A percentile compares a stretch with the other conserved stretches of the same genome.
phyloP scores from a whole-genome alignment of 257 asterid genomes.

The Nicotiana obtusifolia region DNA sequence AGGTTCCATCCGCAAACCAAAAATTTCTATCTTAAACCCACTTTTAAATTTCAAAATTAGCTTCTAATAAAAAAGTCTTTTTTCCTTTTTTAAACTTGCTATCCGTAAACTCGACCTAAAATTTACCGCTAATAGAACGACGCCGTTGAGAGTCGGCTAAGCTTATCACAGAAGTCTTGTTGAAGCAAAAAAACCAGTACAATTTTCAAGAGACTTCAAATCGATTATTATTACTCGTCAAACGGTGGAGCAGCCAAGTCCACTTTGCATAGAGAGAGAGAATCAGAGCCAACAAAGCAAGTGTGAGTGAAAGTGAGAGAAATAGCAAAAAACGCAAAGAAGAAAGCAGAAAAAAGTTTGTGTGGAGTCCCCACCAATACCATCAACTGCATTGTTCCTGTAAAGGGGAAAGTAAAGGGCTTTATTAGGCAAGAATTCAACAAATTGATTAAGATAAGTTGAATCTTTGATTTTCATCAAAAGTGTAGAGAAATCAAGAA shows the following conservation, averaged over 20 bases:
- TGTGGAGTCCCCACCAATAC: slow-evolving; percentile 37
- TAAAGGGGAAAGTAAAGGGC: neutral
- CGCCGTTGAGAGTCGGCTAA: neutral
- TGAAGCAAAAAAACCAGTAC: neutral
- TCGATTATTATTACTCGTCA: neutral
- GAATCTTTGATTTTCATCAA: neutral
- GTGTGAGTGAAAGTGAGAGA: neutral
- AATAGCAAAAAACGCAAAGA: neutral
- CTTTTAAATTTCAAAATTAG: slow-evolving; percentile 8
- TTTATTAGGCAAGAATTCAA: neutral
- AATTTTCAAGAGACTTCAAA: neutral
- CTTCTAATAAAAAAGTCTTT: neutral
- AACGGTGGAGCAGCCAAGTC: neutral
- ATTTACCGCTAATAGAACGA: neutral
- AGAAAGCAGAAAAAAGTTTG: neutral
- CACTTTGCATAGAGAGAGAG: neutral
- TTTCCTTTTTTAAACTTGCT: neutral
- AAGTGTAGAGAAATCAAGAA: slow-evolving; percentile 20
- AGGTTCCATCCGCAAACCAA: neutral
- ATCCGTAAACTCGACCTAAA: neutral
- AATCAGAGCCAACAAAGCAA: neutral
- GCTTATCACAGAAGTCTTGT: neutral
- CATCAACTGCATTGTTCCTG: neutral
- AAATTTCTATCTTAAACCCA: neutral
- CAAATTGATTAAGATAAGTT: neutral